A percentile compares a stretch with the other conserved stretches of the same genome.
Evolutionary conservation across 2,329 filamentous ascomycete species (phyloP).

Genomic region (Chlorencoelia australis): DNA sequence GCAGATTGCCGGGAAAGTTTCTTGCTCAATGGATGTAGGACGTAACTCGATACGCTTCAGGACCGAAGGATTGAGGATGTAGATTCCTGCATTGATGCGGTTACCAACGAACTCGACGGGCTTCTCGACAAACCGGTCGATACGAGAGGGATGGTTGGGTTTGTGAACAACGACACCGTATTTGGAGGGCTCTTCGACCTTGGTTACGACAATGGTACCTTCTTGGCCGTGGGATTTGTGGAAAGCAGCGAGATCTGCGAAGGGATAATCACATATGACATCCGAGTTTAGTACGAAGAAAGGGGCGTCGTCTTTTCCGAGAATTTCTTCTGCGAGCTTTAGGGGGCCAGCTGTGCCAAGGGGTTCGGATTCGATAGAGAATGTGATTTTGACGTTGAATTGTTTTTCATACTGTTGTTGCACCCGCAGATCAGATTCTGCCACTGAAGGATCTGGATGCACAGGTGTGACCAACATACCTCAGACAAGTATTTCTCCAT

Average conservation of each 20-base stretch:
- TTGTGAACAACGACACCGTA: slow-evolving; percentile 98
- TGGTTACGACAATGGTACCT: slow-evolving; percentile 96
- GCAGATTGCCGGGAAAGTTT: slow-evolving; percentile 93
- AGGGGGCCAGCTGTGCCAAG: slow-evolving; percentile 90
- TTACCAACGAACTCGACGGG: slow-evolving; percentile 97
- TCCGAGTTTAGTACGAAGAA: slow-evolving; percentile 99
- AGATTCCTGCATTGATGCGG: slow-evolving; percentile 97
- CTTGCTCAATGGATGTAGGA: slow-evolving; percentile 95
- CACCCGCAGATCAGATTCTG: slow-evolving; percentile 12
- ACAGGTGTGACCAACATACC: slow-evolving; percentile 39
- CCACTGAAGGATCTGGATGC: neutral
- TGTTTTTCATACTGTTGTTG: slow-evolving; percentile 66
- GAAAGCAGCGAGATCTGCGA: slow-evolving; percentile 80
- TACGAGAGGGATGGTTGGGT: slow-evolving; percentile 78
- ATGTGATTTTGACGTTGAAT: slow-evolving; percentile 92
- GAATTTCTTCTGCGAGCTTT: slow-evolving; percentile 86
- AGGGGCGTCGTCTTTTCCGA: slow-evolving; percentile 85
- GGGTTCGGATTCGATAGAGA: slow-evolving; percentile 93
- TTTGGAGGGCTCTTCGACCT: slow-evolving; percentile 97
- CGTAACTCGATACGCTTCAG: slow-evolving; percentile 88
- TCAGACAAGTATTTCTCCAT: slow-evolving; percentile 92
- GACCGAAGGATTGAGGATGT: slow-evolving; percentile 90
- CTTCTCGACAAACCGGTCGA: slow-evolving; percentile 99
- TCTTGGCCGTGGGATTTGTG: slow-evolving; percentile 90
- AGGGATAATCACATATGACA: slow-evolving; percentile 96